Evolutionary conservation across 352 stramenopile species (phyloP).

Genomic region (Phytophthora pistaciae): DNA sequence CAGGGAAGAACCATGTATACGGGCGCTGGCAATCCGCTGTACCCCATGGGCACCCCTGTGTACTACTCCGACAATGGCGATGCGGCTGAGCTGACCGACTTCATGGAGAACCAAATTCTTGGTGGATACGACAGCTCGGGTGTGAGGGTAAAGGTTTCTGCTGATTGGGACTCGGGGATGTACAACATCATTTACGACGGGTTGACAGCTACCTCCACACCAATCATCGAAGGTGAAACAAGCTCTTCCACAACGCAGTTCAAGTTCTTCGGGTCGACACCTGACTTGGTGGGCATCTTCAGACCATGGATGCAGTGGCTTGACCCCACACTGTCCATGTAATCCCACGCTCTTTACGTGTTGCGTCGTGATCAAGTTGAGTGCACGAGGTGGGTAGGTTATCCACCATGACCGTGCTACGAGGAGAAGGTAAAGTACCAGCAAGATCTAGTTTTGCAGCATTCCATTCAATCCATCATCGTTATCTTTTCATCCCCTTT

Average conservation of each 20-base stretch:
- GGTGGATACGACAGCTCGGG: conserved; percentile 16
- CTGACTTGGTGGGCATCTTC: background rate
- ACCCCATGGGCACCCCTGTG: background rate
- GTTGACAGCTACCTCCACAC: background rate
- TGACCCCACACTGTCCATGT: background rate
- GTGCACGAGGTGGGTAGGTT: background rate
- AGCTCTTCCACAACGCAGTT: conserved; percentile 6
- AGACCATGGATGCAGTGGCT: background rate
- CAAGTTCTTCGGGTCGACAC: background rate
- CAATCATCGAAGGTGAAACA: background rate
- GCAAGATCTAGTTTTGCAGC: background rate
- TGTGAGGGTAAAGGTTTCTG: background rate
- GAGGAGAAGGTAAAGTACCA: background rate
- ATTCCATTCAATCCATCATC: background rate
- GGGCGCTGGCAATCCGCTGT: background rate
- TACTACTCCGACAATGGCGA: conserved; percentile 23
- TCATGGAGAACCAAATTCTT: conserved; percentile 23
- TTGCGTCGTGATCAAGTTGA: background rate
- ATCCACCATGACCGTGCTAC: background rate
- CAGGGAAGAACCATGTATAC: background rate
- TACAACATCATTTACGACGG: conserved; percentile 21
- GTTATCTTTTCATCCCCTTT: background rate
- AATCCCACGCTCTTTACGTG: background rate
- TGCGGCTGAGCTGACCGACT: conserved; percentile 6
- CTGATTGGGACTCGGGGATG: background rate